These are phyloP conservation scores for Drosera capensis DNA, from an alignment of 148 eudicot species.

Conservation along the genomic window DNA sequence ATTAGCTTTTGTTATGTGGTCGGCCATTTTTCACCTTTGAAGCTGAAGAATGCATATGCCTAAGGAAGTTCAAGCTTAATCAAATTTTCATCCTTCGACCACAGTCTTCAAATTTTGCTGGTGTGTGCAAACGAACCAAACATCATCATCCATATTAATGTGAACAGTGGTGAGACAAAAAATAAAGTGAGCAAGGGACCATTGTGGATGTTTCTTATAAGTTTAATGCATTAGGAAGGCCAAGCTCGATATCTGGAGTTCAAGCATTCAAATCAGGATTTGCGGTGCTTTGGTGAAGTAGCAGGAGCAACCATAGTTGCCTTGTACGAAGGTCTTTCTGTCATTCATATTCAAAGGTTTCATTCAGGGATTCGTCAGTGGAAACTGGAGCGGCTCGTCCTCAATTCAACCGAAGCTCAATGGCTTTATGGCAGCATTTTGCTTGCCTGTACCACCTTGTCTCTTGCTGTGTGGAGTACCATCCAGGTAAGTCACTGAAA, in stretches of 20 bases:
- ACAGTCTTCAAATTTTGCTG: too few relatives aligned
- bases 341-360: constrained; percentile 23
- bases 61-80: too few relatives aligned
- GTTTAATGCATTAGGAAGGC: constrained; percentile 20
- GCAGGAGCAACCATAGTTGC: constrained; percentile 27
- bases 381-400: constrained; percentile 16
- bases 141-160: background rate
- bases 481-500: constrained; percentile 33
- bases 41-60: too few relatives aligned
- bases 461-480: constrained; percentile 43
- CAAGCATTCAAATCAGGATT: constrained; percentile 27
- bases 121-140: too few relatives aligned
- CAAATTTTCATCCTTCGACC: too few relatives aligned
- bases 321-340: constrained; percentile 30
- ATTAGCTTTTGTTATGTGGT: background rate
- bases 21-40: background rate
- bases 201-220: background rate
- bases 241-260: constrained; percentile 19
- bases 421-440: constrained; percentile 49
- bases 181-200: background rate
- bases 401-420: constrained; percentile 21
- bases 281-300: constrained; percentile 19
- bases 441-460: constrained; percentile 45
- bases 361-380: constrained; percentile 14
- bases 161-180: background rate